Percentiles rank a stretch among this genome's conserved stretches.
These are phyloP conservation scores for Vitis labrusca DNA, from an alignment of 164 flowering plant genomes.

Conservation along the genomic window DNA sequence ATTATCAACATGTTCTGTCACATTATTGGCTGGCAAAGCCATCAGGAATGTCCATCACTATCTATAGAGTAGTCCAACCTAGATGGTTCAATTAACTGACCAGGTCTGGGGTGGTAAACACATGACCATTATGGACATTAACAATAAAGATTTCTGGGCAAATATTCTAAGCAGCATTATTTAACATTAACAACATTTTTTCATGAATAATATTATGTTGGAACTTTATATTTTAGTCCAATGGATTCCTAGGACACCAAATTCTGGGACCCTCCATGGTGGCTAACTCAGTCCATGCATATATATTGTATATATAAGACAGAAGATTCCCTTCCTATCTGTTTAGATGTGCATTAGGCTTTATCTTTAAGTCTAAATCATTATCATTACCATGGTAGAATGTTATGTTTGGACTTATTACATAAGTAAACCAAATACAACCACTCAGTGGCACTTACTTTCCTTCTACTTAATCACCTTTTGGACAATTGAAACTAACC, in stretches of 20 bases:
- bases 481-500: constrained; percentile 1
- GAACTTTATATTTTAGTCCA: background rate
- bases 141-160: background rate
- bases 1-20: background rate
- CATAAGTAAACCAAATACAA: background rate
- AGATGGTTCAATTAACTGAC: background rate
- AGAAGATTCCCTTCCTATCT: background rate
- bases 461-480: constrained; percentile 2
- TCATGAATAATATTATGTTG: background rate
- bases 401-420: background rate
- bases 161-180: background rate
- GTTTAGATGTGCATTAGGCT: no score
- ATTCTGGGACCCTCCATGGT: constrained; percentile 1
- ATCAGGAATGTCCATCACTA: background rate
- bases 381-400: background rate
- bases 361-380: background rate
- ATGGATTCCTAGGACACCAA: constrained; percentile 4
- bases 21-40: background rate
- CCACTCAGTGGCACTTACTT: background rate
- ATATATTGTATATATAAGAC: background rate
- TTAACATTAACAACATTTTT: background rate
- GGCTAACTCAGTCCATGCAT: background rate
- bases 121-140: background rate
- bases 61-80: background rate
- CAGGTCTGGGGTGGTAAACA: background rate